phyloP scores from a whole-genome alignment of 176 grass and related monocot species.

The Poa pratensis region DNA sequence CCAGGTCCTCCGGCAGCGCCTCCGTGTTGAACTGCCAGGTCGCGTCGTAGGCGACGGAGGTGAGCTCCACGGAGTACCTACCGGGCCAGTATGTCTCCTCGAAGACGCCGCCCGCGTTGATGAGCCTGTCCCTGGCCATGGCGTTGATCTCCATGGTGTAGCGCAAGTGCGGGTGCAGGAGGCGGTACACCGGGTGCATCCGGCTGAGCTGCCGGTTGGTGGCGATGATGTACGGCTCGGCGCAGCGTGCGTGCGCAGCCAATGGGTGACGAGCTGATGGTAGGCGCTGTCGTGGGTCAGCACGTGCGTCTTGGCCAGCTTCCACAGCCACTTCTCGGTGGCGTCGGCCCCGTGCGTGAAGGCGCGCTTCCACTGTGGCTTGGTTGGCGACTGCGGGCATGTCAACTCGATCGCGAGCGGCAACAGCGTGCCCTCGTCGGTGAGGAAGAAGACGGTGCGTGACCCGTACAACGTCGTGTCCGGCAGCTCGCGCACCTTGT shows the following conservation, averaged over 20 bases:
- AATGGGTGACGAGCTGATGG: slow-evolving; percentile 83
- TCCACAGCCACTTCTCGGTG: slow-evolving; percentile 80
- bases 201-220: slow-evolving; percentile 64
- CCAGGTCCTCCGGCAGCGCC: slow-evolving; percentile 69
- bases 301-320: slow-evolving; percentile 75
- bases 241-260: slow-evolving; percentile 75
- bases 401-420: slow-evolving; percentile 77
- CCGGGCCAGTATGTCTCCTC: slow-evolving; percentile 52
- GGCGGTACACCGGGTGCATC: no score
- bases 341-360: slow-evolving; percentile 56
- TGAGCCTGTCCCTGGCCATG: slow-evolving; percentile 38
- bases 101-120: slow-evolving; percentile 56
- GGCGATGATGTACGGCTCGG: slow-evolving; percentile 82
- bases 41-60: slow-evolving; percentile 46
- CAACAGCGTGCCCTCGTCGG: slow-evolving; percentile 49
- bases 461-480: slow-evolving; percentile 66
- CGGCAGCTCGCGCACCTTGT: slow-evolving; percentile 52
- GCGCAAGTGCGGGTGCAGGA: slow-evolving; percentile 74
- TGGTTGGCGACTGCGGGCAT: slow-evolving; percentile 55
- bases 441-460: slow-evolving; percentile 72
- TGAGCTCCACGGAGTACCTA: slow-evolving; percentile 60
- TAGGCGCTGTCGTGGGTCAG: slow-evolving; percentile 69
- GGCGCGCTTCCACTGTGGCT: slow-evolving; percentile 57
- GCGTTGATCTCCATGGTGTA: slow-evolving; percentile 89
- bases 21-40: slow-evolving; percentile 79